Conservation (phyloP, 2,329 filamentous ascomycete species). For the Lachnellula subtilissima region DNA sequence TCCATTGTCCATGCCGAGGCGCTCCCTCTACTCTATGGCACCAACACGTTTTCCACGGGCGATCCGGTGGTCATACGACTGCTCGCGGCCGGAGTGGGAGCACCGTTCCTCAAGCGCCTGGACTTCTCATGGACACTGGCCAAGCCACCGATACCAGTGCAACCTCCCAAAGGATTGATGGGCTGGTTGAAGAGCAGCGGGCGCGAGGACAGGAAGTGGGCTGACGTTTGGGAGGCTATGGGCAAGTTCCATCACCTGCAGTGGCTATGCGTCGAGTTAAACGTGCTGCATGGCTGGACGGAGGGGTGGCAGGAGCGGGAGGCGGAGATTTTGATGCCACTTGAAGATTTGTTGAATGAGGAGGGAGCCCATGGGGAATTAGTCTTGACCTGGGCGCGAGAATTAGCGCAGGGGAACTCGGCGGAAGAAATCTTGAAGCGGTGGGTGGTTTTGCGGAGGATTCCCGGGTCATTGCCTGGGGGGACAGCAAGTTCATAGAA, state of each 20-base stretch:
- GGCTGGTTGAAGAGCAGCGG: background rate
- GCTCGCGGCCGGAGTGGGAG: background rate
- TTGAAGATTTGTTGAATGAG: background rate
- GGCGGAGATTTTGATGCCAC: background rate
- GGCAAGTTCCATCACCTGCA: background rate
- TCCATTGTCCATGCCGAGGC: background rate
- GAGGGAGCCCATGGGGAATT: background rate
- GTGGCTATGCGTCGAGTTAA: background rate
- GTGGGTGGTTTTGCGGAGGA: background rate
- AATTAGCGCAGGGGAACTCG: background rate
- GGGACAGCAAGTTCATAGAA: background rate
- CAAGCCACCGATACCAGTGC: background rate
- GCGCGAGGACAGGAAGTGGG: background rate
- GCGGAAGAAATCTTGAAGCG: background rate
- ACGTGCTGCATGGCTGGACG: background rate
- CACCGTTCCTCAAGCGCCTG: background rate
- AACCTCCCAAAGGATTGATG: background rate
- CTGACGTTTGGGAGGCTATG: background rate
- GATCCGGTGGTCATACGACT: background rate
- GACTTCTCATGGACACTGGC: background rate
- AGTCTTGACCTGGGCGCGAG: background rate
- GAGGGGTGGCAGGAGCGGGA: background rate
- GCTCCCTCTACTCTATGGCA: background rate
- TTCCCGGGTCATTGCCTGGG: background rate
- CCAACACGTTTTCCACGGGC: background rate